Evolutionary conservation across 192 early-diverging fungal species (phyloP).

Genomic region (Coemansia sp.): DNA sequence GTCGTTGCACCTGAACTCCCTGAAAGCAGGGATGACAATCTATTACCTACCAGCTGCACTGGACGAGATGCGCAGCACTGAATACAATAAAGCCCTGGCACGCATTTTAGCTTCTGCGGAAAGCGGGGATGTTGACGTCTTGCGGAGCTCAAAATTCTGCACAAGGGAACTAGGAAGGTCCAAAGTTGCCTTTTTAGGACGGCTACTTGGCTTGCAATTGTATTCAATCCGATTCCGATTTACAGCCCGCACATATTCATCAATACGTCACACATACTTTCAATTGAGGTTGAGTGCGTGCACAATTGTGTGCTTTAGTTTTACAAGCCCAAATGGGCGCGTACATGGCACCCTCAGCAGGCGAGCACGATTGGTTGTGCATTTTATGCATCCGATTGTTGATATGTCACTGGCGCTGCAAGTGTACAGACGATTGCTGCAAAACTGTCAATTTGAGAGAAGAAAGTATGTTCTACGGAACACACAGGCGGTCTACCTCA

Average conservation of each 20-base stretch:
- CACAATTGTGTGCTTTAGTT: conserved; percentile 1
- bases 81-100: background rate
- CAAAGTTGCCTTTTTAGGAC: background rate
- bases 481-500: background rate
- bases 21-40: background rate
- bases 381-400: background rate
- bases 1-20: background rate
- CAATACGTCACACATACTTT: background rate
- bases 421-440: background rate
- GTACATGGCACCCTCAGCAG: background rate
- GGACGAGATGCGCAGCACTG: background rate
- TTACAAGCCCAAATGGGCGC: background rate
- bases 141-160: background rate
- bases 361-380: background rate
- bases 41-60: background rate
- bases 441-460: background rate
- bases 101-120: background rate
- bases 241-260: background rate
- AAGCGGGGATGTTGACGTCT: background rate
- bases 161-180: background rate
- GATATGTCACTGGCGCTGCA: background rate
- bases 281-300: background rate
- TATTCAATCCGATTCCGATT: conserved; percentile 2
- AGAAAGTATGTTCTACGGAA: background rate
- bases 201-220: background rate